phyloP scores from a whole-genome alignment of 345 rosid species.

The Aegle marmelos region DNA sequence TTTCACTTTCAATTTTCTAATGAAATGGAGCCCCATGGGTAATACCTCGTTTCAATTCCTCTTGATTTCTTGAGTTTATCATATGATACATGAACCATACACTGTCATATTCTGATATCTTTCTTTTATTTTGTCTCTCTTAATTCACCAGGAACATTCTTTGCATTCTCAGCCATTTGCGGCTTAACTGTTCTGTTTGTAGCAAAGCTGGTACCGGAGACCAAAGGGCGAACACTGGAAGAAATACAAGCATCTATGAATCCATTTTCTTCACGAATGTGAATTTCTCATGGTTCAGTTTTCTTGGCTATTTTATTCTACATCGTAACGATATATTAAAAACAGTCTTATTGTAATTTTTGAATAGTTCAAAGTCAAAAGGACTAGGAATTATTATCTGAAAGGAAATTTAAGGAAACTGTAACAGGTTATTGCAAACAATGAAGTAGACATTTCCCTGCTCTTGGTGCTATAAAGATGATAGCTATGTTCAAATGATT shows the following conservation, averaged over 20 bases:
- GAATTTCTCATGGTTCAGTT: neutral
- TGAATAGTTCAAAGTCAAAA: neutral
- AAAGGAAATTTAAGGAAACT: neutral
- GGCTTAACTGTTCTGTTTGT: slow-evolving; percentile 62
- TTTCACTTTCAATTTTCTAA: slow-evolving; percentile 60
- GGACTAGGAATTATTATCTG: too few relatives aligned
- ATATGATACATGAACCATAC: neutral
- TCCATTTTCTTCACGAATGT: slow-evolving; percentile 21
- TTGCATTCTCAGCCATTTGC: slow-evolving; percentile 54
- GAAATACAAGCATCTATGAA: slow-evolving; percentile 70
- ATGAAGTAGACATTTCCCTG: neutral
- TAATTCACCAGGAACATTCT: slow-evolving; percentile 54
- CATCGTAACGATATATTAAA: neutral
- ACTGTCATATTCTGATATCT: neutral
- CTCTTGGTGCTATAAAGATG: neutral
- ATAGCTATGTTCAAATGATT: neutral
- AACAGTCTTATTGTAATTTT: neutral
- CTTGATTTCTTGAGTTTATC: neutral
- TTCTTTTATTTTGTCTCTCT: neutral
- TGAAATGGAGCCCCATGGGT: slow-evolving; percentile 52
- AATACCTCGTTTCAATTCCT: neutral
- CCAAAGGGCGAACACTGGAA: slow-evolving; percentile 72
- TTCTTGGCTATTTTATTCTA: neutral
- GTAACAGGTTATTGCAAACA: neutral
- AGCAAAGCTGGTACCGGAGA: slow-evolving; percentile 72